A percentile compares a stretch with the other conserved stretches of the same genome.
Evolutionary conservation across 495 filamentous ascomycete species (phyloP).

Genomic region (Achaetomiella virescens): DNA sequence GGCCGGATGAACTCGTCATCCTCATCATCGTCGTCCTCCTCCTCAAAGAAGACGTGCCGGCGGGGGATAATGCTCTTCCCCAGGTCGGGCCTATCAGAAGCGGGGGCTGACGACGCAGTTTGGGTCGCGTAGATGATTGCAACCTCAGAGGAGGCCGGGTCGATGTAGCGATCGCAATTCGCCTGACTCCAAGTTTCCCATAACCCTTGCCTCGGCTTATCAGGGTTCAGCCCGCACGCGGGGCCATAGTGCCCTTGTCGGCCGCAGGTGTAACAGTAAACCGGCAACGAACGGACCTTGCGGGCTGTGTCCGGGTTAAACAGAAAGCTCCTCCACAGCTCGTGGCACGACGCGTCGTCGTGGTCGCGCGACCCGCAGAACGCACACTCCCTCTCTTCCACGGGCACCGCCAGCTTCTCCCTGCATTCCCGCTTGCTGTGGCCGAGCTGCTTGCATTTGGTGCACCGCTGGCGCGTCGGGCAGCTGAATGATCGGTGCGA

Average conservation of each 20-base stretch:
- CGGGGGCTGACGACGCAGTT: not conserved
- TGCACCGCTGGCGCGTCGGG: slow-evolving; percentile 33
- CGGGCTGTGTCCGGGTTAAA: slow-evolving; percentile 14
- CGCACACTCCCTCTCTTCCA: slow-evolving; percentile 32
- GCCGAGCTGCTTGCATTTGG: slow-evolving; percentile 36
- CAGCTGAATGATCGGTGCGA: slow-evolving; percentile 31
- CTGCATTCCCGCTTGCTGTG: slow-evolving; percentile 26
- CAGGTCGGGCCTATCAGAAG: slow-evolving; percentile 25
- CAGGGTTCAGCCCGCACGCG: slow-evolving; percentile 27
- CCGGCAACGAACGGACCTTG: slow-evolving; percentile 34
- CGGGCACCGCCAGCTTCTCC: slow-evolving; percentile 31
- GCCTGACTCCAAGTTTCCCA: slow-evolving; percentile 32
- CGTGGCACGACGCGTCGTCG: slow-evolving; percentile 26
- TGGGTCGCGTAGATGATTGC: slow-evolving; percentile 23
- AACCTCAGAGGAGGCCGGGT: slow-evolving; percentile 25
- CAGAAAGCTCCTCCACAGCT: slow-evolving; percentile 36
- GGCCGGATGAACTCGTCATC: slow-evolving; percentile 37
- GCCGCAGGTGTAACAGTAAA: slow-evolving; percentile 41
- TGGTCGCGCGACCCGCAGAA: slow-evolving; percentile 32
- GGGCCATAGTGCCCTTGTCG: slow-evolving; percentile 31
- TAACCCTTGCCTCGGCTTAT: slow-evolving; percentile 3
- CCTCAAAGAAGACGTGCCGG: slow-evolving; percentile 36
- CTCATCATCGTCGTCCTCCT: slow-evolving; percentile 38
- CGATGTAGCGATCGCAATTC: slow-evolving; percentile 32
- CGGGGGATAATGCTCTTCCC: slow-evolving; percentile 33